Evolutionary conservation across 2,329 filamentous ascomycete species (phyloP).

Genomic region (Cladosporium sp.): DNA sequence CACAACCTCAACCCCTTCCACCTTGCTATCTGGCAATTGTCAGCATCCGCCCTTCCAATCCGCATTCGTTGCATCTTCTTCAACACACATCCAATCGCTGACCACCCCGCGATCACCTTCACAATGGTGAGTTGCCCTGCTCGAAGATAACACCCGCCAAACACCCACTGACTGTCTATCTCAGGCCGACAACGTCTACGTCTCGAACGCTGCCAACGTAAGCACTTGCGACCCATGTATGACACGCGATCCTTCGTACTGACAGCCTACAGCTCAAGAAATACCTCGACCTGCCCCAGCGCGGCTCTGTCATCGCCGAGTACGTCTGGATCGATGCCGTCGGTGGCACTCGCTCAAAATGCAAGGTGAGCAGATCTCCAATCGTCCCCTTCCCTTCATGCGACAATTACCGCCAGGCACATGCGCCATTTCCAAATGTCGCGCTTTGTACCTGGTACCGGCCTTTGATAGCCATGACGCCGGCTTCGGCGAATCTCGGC

Average conservation of each 20-base stretch:
- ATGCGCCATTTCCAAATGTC: background rate
- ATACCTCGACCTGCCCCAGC: constrained; percentile 87
- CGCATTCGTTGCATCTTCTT: background rate
- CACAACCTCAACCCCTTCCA: background rate
- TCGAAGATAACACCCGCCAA: constrained; percentile 1
- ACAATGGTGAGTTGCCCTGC: constrained; percentile 16
- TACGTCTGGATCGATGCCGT: constrained; percentile 92
- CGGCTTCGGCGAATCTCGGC: constrained; percentile 11
- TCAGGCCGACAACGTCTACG: constrained; percentile 31
- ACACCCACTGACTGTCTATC: constrained; percentile 5
- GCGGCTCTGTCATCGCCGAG: constrained; percentile 84
- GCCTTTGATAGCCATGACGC: background rate
- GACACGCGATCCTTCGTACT: constrained; percentile 24
- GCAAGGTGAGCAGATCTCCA: constrained; percentile 64
- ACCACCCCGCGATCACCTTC: constrained; percentile 15
- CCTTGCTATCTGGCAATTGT: constrained; percentile 7
- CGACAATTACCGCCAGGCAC: background rate
- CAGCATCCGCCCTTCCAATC: background rate
- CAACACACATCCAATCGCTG: constrained; percentile 7
- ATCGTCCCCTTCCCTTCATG: background rate
- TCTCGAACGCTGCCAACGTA: constrained; percentile 48
- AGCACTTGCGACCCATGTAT: constrained; percentile 23
- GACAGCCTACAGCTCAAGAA: constrained; percentile 70
- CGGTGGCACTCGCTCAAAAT: constrained; percentile 87
- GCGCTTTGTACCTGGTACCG: constrained; percentile 1